A percentile compares a stretch with the other conserved stretches of the same genome.
Conservation (phyloP, 306 rosid genomes). For the Acacia crassicarpa region DNA sequence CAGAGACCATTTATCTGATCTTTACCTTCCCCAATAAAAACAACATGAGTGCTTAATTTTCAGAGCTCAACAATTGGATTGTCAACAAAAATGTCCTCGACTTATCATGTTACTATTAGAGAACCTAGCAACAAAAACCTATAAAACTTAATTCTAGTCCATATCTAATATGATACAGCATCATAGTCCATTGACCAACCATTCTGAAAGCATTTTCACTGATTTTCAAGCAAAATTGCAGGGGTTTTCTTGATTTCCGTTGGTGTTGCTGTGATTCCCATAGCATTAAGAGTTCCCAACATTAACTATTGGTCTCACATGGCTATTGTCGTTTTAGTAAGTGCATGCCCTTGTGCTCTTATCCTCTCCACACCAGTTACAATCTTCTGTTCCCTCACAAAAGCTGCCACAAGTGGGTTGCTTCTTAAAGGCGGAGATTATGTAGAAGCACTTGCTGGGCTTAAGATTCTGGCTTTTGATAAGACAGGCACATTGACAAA, state of each 20-base stretch:
- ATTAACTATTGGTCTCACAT: conserved; percentile 66
- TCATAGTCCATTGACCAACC: neutral
- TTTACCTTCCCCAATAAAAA: neutral
- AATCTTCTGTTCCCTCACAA: conserved; percentile 81
- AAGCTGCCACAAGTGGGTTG: conserved; percentile 78
- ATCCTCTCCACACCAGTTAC: conserved; percentile 92
- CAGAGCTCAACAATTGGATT: neutral
- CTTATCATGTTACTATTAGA: neutral
- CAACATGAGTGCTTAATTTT: neutral
- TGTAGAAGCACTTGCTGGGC: conserved; percentile 69
- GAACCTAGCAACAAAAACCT: neutral
- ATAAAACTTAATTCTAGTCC: neutral
- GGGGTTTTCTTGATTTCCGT: conserved; percentile 65
- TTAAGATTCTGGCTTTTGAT: conserved; percentile 76
- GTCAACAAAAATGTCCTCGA: neutral
- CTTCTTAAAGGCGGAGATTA: conserved; percentile 88
- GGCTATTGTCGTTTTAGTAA: conserved; percentile 80
- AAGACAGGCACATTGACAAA: conserved; percentile 90
- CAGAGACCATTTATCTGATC: neutral
- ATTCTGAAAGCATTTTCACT: conserved; percentile 3
- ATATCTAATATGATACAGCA: neutral
- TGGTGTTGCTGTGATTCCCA: conserved; percentile 62
- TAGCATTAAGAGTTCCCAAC: conserved; percentile 50
- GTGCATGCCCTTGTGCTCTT: conserved; percentile 96
- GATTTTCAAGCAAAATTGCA: conserved; percentile 35